Evolutionary conservation across 345 rosid genomes (phyloP).

Genomic region (Populus alba): DNA sequence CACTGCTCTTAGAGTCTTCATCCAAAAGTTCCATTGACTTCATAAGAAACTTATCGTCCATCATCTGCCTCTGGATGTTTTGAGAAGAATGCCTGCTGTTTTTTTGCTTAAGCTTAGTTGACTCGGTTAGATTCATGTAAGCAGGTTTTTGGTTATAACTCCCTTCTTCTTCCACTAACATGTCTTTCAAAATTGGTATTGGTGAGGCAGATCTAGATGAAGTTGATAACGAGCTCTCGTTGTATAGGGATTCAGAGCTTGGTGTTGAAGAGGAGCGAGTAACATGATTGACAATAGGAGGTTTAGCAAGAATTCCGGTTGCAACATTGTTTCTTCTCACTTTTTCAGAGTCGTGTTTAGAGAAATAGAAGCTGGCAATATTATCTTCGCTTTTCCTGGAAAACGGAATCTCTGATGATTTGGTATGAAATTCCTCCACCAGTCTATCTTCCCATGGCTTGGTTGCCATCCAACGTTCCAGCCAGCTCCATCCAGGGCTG

Average conservation of each 20-base stretch:
- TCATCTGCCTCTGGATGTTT: slow-evolving; percentile 22
- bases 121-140: slow-evolving; percentile 74
- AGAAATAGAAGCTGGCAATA: slow-evolving; percentile 23
- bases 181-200: slow-evolving; percentile 38
- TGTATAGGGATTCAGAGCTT: slow-evolving; percentile 53
- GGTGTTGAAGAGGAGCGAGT: slow-evolving; percentile 44
- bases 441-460: slow-evolving; percentile 72
- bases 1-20: slow-evolving; percentile 50
- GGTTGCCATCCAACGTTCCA: slow-evolving; percentile 73
- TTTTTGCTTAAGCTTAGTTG: slow-evolving; percentile 73
- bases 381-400: slow-evolving; percentile 57
- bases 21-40: slow-evolving; percentile 44
- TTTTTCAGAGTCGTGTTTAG: slow-evolving; percentile 48
- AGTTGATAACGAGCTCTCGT: slow-evolving; percentile 50
- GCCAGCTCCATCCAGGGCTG: slow-evolving; percentile 56
- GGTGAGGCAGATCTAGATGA: slow-evolving; percentile 60
- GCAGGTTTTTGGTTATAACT: slow-evolving; percentile 53
- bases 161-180: slow-evolving; percentile 42
- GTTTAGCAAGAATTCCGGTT: slow-evolving; percentile 50
- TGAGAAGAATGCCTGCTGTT: slow-evolving; percentile 36
- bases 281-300: slow-evolving; percentile 33
- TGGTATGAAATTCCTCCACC: slow-evolving; percentile 40
- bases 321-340: slow-evolving; percentile 61
- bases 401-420: slow-evolving; percentile 24
- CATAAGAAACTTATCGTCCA: slow-evolving; percentile 39